Conservation (phyloP, 148 eudicot species). For the Nepenthes mirabilis region DNA sequence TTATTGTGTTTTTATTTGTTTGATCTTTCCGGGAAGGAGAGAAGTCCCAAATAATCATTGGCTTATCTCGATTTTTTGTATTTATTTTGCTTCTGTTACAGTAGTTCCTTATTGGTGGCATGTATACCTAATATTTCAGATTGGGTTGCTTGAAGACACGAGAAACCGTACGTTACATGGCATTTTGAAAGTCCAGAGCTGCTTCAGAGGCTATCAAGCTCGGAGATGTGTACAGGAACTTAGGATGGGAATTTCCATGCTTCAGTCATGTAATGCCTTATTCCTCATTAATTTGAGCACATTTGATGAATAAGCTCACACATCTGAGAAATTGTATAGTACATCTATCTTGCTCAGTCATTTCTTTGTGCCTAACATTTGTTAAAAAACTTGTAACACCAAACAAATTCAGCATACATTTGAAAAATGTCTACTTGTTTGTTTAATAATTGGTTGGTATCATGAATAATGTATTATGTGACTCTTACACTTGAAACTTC, state of each 20-base stretch:
- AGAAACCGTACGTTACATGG: slow-evolving; percentile 90
- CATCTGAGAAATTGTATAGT: no score
- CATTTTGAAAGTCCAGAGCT: slow-evolving; percentile 86
- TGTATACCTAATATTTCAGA: slow-evolving; percentile 24
- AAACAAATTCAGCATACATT: no score
- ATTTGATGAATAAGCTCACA: no score
- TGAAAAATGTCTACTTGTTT: no score
- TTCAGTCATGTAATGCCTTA: slow-evolving; percentile 66
- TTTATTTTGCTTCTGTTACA: background rate
- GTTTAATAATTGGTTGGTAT: no score
- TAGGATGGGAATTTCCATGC: slow-evolving; percentile 44
- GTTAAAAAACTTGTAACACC: no score
- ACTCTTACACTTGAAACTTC: no score
- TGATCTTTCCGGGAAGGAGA: background rate
- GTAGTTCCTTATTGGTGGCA: background rate
- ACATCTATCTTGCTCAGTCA: no score
- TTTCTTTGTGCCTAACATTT: no score
- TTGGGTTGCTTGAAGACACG: slow-evolving; percentile 91
- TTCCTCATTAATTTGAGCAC: background rate
- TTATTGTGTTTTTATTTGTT: background rate
- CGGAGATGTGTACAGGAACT: slow-evolving; percentile 43
- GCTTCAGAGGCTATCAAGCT: slow-evolving; percentile 93
- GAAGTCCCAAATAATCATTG: no score
- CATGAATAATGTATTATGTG: no score
- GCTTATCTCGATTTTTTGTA: no score